These are phyloP conservation scores for Themeda triandra DNA, from an alignment of 176 grass and related monocot genomes.

Conservation along the genomic window DNA sequence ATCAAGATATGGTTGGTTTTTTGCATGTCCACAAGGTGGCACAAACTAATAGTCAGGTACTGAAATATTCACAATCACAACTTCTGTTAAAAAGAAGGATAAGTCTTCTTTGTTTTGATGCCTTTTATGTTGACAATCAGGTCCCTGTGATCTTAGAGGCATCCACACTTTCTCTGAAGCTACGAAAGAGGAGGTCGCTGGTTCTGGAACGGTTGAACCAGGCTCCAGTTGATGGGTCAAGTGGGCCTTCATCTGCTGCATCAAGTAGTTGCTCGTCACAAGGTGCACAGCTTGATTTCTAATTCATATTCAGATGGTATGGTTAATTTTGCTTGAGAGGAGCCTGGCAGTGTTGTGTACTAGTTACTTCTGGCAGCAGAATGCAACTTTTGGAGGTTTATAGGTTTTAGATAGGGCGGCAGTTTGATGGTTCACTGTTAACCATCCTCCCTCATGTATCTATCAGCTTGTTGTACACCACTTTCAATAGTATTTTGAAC, in stretches of 20 bases:
- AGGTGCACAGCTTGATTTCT: constrained; percentile 80
- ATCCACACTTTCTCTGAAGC: constrained; percentile 75
- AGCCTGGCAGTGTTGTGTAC: neutral
- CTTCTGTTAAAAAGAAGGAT: neutral
- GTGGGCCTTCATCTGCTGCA: constrained; percentile 47
- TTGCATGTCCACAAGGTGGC: constrained; percentile 91
- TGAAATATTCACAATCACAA: neutral
- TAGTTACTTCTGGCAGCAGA: neutral
- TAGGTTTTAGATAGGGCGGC: neutral
- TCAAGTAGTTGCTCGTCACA: constrained; percentile 65
- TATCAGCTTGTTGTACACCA: neutral
- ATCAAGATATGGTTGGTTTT: constrained; percentile 94
- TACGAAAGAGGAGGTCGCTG: constrained; percentile 71
- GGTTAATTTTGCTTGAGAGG: neutral
- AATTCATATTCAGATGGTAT: neutral
- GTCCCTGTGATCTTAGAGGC: constrained; percentile 86
- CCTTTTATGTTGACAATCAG: constrained; percentile 30
- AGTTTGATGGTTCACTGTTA: neutral
- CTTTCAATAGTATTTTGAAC: neutral
- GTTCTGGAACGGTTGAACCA: constrained; percentile 86
- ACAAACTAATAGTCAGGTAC: constrained; percentile 80
- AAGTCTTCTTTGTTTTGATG: neutral
- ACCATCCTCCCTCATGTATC: neutral
- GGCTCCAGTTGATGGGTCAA: constrained; percentile 83
- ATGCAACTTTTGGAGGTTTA: neutral